A percentile compares a stretch with the other conserved stretches of the same genome.
Evolutionary conservation across 306 rosid genomes (phyloP).

Genomic region (Spatholobus suberectus): DNA sequence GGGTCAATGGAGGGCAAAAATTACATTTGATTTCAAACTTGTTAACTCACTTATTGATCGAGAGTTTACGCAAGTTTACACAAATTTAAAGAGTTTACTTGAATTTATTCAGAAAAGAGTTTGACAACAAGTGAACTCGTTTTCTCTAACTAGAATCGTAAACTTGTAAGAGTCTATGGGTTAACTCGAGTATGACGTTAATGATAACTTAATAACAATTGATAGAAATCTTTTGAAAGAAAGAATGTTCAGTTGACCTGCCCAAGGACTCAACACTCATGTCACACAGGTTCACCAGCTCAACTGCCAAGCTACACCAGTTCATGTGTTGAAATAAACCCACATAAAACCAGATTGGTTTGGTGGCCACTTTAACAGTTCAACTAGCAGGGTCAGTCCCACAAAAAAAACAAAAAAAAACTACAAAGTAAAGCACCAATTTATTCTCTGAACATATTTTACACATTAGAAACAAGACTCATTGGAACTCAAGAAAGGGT

Average conservation of each 20-base stretch:
- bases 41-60: too few relatives aligned
- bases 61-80: too few relatives aligned
- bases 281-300: constrained; percentile 15
- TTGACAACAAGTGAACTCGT: too few relatives aligned
- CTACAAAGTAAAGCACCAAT: constrained; percentile 14
- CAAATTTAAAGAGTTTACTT: too few relatives aligned
- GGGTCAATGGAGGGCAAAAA: too few relatives aligned
- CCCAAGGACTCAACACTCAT: constrained; percentile 30
- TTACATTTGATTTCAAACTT: too few relatives aligned
- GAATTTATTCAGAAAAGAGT: too few relatives aligned
- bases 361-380: constrained; percentile 20
- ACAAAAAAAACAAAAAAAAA: too few relatives aligned
- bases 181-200: too few relatives aligned
- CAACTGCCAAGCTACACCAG: neutral
- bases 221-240: neutral
- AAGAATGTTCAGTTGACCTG: constrained; percentile 1
- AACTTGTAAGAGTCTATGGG: too few relatives aligned
- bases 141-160: too few relatives aligned
- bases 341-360: constrained; percentile 3
- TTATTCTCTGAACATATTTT: constrained; percentile 21
- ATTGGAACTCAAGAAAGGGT: neutral
- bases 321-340: constrained; percentile 9
- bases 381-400: neutral
- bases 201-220: constrained; percentile 23
- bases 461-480: constrained; percentile 24